Evolutionary conservation across 139 green algal species (phyloP), one percentile per base, ranked within the genome.

Genomic region (Chlorella sp.): DNA sequence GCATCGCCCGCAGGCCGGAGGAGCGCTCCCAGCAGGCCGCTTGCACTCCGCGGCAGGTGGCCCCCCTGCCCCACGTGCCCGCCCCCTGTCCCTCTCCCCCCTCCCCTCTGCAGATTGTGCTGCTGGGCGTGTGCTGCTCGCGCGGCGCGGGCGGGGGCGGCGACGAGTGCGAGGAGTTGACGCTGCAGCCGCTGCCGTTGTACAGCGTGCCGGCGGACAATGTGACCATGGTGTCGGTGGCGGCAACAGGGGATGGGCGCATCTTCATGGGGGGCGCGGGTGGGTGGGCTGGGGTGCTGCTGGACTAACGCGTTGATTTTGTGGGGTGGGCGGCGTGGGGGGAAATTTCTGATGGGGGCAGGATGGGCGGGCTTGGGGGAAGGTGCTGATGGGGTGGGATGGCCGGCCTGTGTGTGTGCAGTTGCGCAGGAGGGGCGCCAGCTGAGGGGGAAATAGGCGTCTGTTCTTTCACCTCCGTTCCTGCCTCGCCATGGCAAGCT

Each of bases 181-280:
- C 90, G 30, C 90, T 98, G 73, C 96, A 98, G 92, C 93, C 96
- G 28, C 92, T 99, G 87, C 95, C 97, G 2, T 87, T 96, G 66
- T 99, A 98, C 94, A 91, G 87, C 57, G 86, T 97, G 39, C 91
- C 97, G 22, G 94, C 93, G 21, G 97, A 99, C 94, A 96, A 95
- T 88, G 94, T 98, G 9, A 88, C 96, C 71, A 98, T 99, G 91
- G 96, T 94, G 32, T 94, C 92, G 32, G 94, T 97, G n/a, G 92
- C 91, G 0, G 79, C 90, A 36, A 95, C 91, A 34, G 53, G 83
- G 3, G 57, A 83, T 22, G 97, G 97, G 4, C 93, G 98, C 34
- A 97, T 99, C 66, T 99, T 99, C 91, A 34, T 99, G 79, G 98
- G 98, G 24, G 98, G 98, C 5, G 90, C 89, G 0, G 85, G 85